phyloP scores from a whole-genome alignment of 331 rosid genomes.

The Erythrophleum ivorense region DNA sequence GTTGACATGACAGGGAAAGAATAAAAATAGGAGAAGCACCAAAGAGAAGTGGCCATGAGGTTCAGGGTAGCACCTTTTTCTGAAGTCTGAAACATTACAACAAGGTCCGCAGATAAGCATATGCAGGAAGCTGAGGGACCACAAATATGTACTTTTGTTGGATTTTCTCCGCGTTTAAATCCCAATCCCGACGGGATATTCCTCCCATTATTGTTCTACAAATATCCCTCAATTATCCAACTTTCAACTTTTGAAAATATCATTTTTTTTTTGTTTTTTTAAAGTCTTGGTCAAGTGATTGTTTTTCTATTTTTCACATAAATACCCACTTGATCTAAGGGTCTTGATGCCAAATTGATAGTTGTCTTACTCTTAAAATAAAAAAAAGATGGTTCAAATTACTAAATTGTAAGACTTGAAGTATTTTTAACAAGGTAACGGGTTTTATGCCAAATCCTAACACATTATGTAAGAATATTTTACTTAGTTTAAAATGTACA shows the following conservation, averaged over 20 bases:
- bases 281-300: neutral
- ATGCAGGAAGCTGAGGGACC: conserved; percentile 49
- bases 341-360: no score
- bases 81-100: neutral
- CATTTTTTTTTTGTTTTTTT: neutral
- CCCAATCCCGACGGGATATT: conserved; percentile 63
- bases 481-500: no score
- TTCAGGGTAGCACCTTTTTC: neutral
- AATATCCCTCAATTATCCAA: conserved; percentile 44
- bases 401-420: no score
- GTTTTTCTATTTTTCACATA: neutral
- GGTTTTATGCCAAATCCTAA: no score
- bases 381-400: no score
- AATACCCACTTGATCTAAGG: neutral
- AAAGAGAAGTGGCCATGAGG: neutral
- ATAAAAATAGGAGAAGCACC: conserved; percentile 14
- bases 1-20: neutral
- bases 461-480: no score
- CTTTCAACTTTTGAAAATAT: neutral
- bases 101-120: conserved; percentile 39
- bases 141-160: conserved; percentile 44
- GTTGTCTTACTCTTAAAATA: no score
- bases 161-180: conserved; percentile 47
- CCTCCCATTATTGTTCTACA: conserved; percentile 48
- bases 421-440: no score